Evolutionary conservation across 1,139 yeast species (phyloP).

Genomic region (Lodderomyces elongisporus): DNA sequence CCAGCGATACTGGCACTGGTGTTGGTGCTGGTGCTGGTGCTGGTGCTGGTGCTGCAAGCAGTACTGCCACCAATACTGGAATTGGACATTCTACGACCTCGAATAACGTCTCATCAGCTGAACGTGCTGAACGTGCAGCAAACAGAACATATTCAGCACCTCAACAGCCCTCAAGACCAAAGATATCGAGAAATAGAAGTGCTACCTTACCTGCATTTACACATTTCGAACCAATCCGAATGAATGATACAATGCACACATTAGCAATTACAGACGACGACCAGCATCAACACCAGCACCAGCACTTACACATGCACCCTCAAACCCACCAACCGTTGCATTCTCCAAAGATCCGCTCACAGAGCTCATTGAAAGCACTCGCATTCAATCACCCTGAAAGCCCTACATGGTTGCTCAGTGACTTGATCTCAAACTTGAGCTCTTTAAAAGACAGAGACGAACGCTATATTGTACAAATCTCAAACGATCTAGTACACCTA

Average conservation of each 20-base stretch:
- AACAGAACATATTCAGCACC: too few relatives aligned
- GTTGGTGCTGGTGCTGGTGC: too few relatives aligned
- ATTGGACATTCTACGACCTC: too few relatives aligned
- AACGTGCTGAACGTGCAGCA: too few relatives aligned
- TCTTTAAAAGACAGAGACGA: slow-evolving; percentile 33
- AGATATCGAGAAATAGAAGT: slow-evolving; percentile 8
- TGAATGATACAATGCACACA: too few relatives aligned
- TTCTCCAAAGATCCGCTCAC: too few relatives aligned
- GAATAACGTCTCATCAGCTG: too few relatives aligned
- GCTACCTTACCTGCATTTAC: slow-evolving; percentile 7
- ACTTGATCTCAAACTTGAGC: slow-evolving; percentile 24
- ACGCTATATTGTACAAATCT: slow-evolving; percentile 47
- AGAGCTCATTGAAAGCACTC: neutral
- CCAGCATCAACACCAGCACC: neutral
- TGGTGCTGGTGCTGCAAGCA: too few relatives aligned
- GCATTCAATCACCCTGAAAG: slow-evolving; percentile 18
- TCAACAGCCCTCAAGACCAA: too few relatives aligned
- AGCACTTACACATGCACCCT: slow-evolving; percentile 4
- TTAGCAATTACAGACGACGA: too few relatives aligned
- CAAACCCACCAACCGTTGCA: slow-evolving; percentile 3
- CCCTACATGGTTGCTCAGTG: slow-evolving; percentile 38
- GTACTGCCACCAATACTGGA: too few relatives aligned
- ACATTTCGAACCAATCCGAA: slow-evolving; percentile 1
- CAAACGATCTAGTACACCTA: slow-evolving; percentile 59
- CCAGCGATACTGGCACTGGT: too few relatives aligned